Evolutionary conservation across 2,329 filamentous ascomycete species (phyloP), one percentile per base, ranked within the genome.

Genomic region (Parafenestella ontariensis): DNA sequence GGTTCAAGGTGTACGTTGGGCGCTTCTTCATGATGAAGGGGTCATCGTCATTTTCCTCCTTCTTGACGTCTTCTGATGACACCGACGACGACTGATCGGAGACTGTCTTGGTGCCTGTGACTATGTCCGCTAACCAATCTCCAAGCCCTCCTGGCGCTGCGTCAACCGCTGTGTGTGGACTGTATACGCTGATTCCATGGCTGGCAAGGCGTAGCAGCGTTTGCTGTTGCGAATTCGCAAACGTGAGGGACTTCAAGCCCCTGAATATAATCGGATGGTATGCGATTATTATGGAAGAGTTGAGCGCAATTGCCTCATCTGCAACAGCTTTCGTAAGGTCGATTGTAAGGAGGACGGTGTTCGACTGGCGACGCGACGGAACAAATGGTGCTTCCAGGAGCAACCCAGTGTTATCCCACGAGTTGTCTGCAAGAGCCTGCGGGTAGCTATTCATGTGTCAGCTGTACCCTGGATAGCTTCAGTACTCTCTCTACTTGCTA

Each of bases 201-300:
- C 91, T 89, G 42, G 89, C 90, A 11, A 99, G 84, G 40, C 89
- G 85, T 3, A 99, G 83, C 28, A 99, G 85, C 6, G 91, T 91
- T 39, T 88, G 85, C 73, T 99, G 95, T 75, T 98, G 95, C 9
- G 91, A 85, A 71, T 99, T 90, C 58, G 84, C 83, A 43, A 92
- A 85, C 29, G 91, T 96, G 71, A 99, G 81, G 61, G 91, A 89
- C 78, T 97, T 99, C 64, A 99, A 83, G 48, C 90, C 90, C 44
- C 90, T 87, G 82, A 99, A 99, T 72, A 99, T 98, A 73, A 98
- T 95, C 20, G 95, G 95, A 77, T 99, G 95, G 76, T 99, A 99
- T 69, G 92, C 89, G 52, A 99, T 83, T 48, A 99, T 86, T 56
- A 96, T 86, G 7, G 89, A 91, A 58, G 87, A 90, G 34, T 86